These are phyloP conservation scores for Vachellia pachyceras DNA, from an alignment of 306 rosid genomes.

Conservation along the genomic window DNA sequence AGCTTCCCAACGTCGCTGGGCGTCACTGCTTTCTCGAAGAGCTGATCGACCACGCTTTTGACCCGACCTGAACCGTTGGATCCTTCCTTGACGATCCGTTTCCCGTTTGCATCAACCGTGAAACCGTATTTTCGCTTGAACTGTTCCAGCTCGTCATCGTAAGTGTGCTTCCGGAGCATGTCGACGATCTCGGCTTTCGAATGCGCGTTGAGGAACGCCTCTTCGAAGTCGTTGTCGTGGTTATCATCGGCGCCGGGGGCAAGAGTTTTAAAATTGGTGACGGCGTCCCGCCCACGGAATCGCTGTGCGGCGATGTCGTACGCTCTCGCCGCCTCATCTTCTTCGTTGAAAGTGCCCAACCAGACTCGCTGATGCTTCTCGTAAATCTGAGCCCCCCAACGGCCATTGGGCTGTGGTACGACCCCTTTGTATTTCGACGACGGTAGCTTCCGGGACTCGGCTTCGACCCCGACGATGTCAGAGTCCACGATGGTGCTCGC, in stretches of 20 bases:
- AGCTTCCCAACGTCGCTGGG: conserved; percentile 96
- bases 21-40: conserved; percentile 89
- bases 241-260: neutral
- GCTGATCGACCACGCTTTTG: conserved; percentile 62
- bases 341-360: conserved; percentile 95
- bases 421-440: conserved; percentile 93
- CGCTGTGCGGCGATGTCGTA: conserved; percentile 91
- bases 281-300: conserved; percentile 94
- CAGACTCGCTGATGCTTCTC: conserved; percentile 99
- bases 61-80: conserved; percentile 16
- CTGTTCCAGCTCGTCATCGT: conserved; percentile 85
- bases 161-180: conserved; percentile 95
- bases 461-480: conserved; percentile 58
- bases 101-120: conserved; percentile 32
- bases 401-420: conserved; percentile 98
- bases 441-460: conserved; percentile 83
- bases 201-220: conserved; percentile 69
- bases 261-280: conserved; percentile 74
- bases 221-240: conserved; percentile 53
- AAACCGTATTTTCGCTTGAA: conserved; percentile 66
- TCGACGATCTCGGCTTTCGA: conserved; percentile 94
- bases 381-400: conserved; percentile 99
- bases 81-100: neutral
- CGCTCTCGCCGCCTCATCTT: conserved; percentile 85
- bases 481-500: conserved; percentile 65